phyloP scores from a whole-genome alignment of 2,329 filamentous ascomycete species.

The Stylonectria norvegica region DNA sequence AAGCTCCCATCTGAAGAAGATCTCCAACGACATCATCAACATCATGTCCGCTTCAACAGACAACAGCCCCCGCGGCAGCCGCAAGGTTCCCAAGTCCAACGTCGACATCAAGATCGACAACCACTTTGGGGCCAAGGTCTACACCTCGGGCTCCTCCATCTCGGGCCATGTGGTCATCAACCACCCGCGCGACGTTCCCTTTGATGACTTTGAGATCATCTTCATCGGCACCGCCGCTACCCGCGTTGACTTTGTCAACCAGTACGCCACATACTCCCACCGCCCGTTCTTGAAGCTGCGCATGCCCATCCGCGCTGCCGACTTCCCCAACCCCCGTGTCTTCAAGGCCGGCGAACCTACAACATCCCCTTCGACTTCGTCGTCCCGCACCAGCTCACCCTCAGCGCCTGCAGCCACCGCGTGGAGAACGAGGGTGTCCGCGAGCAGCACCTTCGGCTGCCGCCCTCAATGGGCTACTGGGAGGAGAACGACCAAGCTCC shows the following conservation, averaged over 20 bases:
- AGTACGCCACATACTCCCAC: conserved; percentile 44
- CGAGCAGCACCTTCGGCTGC: conserved; percentile 51
- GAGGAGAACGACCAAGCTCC: conserved; percentile 53
- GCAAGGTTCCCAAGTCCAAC: conserved; percentile 31
- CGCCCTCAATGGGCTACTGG: conserved; percentile 52
- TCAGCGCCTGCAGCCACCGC: conserved; percentile 53
- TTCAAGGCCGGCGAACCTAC: conserved; percentile 49
- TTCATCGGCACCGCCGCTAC: conserved; percentile 51
- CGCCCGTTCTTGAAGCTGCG: conserved; percentile 55
- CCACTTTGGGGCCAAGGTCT: conserved; percentile 54
- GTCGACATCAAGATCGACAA: conserved; percentile 50
- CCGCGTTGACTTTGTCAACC: conserved; percentile 48
- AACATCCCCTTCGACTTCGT: conserved; percentile 58
- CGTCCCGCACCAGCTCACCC: conserved; percentile 54
- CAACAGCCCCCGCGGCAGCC: conserved; percentile 20
- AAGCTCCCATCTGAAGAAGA: no score
- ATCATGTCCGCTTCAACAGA: conserved; percentile 26
- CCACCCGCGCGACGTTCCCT: conserved; percentile 43
- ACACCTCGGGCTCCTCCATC: conserved; percentile 52
- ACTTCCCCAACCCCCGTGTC: conserved; percentile 45
- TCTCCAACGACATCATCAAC: conserved; percentile 14
- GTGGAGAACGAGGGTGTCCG: conserved; percentile 43
- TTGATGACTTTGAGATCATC: conserved; percentile 51
- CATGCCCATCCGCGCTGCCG: conserved; percentile 48
- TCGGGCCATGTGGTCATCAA: conserved; percentile 48